Evolutionary conservation across 257 asterid genomes (phyloP).

Genomic region (Solanum dulcamara): DNA sequence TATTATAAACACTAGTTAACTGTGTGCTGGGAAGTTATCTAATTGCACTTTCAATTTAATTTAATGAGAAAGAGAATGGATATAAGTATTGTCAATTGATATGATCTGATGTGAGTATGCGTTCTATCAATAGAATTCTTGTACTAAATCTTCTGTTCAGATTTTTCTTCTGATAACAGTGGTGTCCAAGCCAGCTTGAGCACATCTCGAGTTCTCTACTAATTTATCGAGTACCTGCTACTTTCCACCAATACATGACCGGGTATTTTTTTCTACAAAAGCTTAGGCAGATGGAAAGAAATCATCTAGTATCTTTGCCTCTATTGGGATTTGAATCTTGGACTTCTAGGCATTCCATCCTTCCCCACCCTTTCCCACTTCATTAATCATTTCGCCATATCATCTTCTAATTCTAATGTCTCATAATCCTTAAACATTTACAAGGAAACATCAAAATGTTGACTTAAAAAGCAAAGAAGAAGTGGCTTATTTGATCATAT

Average conservation of each 20-base stretch:
- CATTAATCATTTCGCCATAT: neutral
- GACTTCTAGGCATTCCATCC: neutral
- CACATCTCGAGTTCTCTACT: neutral
- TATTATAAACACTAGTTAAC: neutral
- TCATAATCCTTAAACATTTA: neutral
- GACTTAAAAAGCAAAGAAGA: neutral
- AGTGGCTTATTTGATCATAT: neutral
- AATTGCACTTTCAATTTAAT: neutral
- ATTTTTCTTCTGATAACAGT: neutral
- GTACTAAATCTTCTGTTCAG: neutral
- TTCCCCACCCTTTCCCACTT: neutral
- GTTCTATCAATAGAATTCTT: neutral
- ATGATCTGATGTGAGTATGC: neutral
- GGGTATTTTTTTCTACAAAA: neutral
- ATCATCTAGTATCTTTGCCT: neutral
- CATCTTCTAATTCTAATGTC: neutral
- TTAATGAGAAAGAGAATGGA: neutral
- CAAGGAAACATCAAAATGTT: neutral
- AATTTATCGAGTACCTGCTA: neutral
- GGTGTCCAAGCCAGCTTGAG: neutral
- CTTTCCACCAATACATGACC: neutral
- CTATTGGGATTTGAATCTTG: neutral
- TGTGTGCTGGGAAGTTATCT: neutral
- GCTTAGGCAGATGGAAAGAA: neutral
- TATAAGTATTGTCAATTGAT: neutral